Evolutionary conservation across 768 basidiomycete species (phyloP), one percentile per base, ranked within the genome.

Genomic region (Baorangia bicolor): DNA sequence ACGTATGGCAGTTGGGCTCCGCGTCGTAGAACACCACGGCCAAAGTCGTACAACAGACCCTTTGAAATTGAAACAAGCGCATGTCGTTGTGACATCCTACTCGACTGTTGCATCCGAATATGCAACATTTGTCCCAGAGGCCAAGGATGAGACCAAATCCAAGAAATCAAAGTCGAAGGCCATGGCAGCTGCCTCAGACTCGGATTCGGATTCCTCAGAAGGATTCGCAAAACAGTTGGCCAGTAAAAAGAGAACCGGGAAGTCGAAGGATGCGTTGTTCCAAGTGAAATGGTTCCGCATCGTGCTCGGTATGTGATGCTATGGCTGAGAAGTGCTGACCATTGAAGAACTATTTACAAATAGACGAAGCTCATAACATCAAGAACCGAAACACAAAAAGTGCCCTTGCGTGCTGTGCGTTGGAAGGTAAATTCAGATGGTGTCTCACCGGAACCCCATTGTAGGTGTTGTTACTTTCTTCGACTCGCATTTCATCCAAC

Each of bases 331-430:
- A 21, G 33, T 28, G 11, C 13, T 31, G 12, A 28, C 2, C 20
- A 14, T 14, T 33, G 20, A 39, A 39, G 25, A 20, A 9, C 13
- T 7, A 20, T 30, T 16, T 12, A 2, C 30, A 43, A 20, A n/a
- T 49, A 91, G 94, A 97, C 65, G 94, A 97, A 66, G 94, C 94
- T 0, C 94, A 97, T 68, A 91, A 88, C 63, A 96, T 97, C 76
- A 96, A 95, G 78, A 93, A 94, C 64, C 78, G 83, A 47, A 86
- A 79, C 34, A 90, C 88, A 0, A 90, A 92, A 65, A 82, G 82
- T 30, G 85, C 92, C 3, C 76, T 86, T 35, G 93, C 91, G 0
- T 92, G 92, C 56, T 90, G 84, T 56, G 88, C 78, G 7, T 76
- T 96, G n/a, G 70, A 86, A 44, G 81, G 82, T 14, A 91, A 89